Conservation (phyloP, 495 filamentous ascomycete species). For the Lindgomyces ingoldianus region DNA sequence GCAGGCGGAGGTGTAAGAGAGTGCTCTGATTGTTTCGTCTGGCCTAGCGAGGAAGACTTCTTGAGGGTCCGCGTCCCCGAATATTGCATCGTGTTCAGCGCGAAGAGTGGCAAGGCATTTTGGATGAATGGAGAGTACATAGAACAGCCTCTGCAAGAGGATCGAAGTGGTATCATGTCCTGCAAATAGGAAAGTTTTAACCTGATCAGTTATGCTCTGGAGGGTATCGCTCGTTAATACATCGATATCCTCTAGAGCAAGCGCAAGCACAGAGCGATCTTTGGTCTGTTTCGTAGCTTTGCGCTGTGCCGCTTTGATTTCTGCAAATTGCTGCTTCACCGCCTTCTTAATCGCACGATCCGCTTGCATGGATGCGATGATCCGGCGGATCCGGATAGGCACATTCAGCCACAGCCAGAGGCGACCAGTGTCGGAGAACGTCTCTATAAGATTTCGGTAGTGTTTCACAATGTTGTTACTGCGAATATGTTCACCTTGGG, state of each 20-base stretch:
- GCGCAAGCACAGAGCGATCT: conserved; percentile 30
- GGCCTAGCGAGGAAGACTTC: conserved; percentile 23
- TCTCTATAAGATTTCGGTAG: conserved; percentile 13
- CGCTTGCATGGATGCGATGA: background rate
- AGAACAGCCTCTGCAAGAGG: conserved; percentile 44
- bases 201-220: conserved; percentile 34
- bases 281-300: conserved; percentile 9
- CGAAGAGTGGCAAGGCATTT: conserved; percentile 43
- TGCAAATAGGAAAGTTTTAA: conserved; percentile 49
- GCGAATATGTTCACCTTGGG: conserved; percentile 7
- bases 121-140: conserved; percentile 46
- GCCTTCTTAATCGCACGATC: conserved; percentile 26
- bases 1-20: conserved; percentile 43
- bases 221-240: conserved; percentile 18
- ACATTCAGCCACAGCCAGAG: conserved; percentile 24
- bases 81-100: conserved; percentile 46
- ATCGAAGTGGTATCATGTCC: conserved; percentile 53
- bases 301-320: conserved; percentile 31
- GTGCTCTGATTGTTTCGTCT: conserved; percentile 23
- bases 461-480: conserved; percentile 15
- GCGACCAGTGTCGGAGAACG: conserved; percentile 16
- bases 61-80: conserved; percentile 35
- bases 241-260: conserved; percentile 27
- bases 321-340: conserved; percentile 23
- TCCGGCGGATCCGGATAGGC: conserved; percentile 11